Evolutionary conservation across 2,329 filamentous ascomycete species (phyloP).

Genomic region (Cladobotryum mycophilum): DNA sequence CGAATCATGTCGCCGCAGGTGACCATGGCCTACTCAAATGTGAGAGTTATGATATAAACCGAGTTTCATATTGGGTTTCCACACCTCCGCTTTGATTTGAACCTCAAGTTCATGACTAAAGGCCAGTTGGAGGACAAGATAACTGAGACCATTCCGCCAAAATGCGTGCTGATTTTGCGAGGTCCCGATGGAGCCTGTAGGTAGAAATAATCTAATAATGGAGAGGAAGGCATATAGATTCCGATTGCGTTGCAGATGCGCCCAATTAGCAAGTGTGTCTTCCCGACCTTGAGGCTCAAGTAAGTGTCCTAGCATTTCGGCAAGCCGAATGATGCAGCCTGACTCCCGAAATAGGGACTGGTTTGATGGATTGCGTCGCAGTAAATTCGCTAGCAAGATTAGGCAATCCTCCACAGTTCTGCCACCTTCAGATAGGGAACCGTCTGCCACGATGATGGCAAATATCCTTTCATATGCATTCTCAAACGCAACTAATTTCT

Average conservation of each 20-base stretch:
- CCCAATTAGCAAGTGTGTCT: slow-evolving; percentile 64
- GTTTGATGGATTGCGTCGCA: slow-evolving; percentile 82
- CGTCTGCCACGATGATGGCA: slow-evolving; percentile 72
- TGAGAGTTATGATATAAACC: slow-evolving; percentile 9
- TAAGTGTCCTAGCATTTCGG: slow-evolving; percentile 59
- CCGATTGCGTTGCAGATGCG: slow-evolving; percentile 71
- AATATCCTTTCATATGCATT: slow-evolving; percentile 88
- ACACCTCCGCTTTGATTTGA: slow-evolving; percentile 74
- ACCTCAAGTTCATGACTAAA: slow-evolving; percentile 69
- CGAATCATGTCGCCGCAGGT: slow-evolving; percentile 86
- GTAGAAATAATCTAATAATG: slow-evolving; percentile 79
- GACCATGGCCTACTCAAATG: slow-evolving; percentile 57
- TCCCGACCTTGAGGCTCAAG: slow-evolving; percentile 47
- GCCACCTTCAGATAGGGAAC: slow-evolving; percentile 73
- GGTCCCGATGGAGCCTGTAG: slow-evolving; percentile 72
- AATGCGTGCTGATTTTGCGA: slow-evolving; percentile 79
- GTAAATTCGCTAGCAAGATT: slow-evolving; percentile 80
- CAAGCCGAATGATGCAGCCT: slow-evolving; percentile 68
- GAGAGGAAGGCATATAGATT: slow-evolving; percentile 88
- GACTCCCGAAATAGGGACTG: slow-evolving; percentile 92
- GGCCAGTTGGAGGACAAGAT: slow-evolving; percentile 73
- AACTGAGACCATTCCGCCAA: slow-evolving; percentile 73
- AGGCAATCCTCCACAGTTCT: slow-evolving; percentile 89
- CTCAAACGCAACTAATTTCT: slow-evolving; percentile 93
- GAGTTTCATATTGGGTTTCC: slow-evolving; percentile 15